Evolutionary conservation across 164 flowering plant genomes (phyloP), one percentile per base, ranked within the genome.

Genomic region (Magnolia sinica): DNA sequence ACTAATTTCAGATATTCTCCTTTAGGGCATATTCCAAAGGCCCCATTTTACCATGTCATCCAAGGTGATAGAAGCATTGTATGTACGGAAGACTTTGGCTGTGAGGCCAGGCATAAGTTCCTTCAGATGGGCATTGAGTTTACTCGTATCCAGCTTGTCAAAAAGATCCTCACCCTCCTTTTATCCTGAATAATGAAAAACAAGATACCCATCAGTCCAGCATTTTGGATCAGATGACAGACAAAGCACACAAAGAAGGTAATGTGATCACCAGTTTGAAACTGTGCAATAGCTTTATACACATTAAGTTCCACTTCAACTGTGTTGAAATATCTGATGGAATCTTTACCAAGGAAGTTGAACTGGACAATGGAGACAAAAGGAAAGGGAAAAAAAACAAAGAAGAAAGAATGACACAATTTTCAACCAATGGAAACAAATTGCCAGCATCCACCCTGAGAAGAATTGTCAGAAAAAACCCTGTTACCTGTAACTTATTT

Each of bases 311-410:
- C 97, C 74, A 95, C 99, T 73, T 89, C 93, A 27, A 94, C 98
- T 27, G 87, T 88, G 69, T 94, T 96, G 73, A 84, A 84, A 83
- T 96, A 96, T 81, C 89, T 86, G 75, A 96, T 93, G 64, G 99
- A 96, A 88, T 96, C 99, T 87, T 96, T 96, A 91, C 99, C 99
- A 72, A 96, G 98, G 86, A 96, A 96, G 82, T 96, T 95, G 84
- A 96, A 94, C 99, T 96, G 92, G 64, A 81, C 16, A n/a, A 19
- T 61, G 45, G 45, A 0, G 45, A 4, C 7, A 37, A 37, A 59
- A 27, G 31, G n/a, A 67, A 49, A 67, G 31, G 67, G 37, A 58
- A 49, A n/a, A 9, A 64, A 49, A 4, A 37, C 4, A 37, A 37
- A 64, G 23, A 65, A 83, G 29, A 52, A 55, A 49, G 7, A 19